phyloP scores from a whole-genome alignment of 108 stramenopile species.

The Asterionellopsis glacialis region DNA sequence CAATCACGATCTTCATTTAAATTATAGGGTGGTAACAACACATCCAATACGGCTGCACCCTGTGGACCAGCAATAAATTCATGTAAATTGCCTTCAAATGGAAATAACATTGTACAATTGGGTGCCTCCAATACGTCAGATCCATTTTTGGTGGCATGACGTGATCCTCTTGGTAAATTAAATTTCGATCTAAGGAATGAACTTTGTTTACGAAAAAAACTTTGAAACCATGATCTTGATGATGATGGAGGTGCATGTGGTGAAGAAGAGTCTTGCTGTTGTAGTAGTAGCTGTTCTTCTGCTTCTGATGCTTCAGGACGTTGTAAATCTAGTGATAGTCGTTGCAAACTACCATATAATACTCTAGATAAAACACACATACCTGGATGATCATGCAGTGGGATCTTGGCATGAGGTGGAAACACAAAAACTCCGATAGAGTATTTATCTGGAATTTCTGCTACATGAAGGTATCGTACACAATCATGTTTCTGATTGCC shows the following conservation, averaged over 20 bases:
- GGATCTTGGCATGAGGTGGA: conserved; percentile 83
- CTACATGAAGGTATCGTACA: conserved; percentile 79
- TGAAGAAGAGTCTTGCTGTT: neutral
- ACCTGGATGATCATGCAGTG: conserved; percentile 92
- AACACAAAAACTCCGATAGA: conserved; percentile 91
- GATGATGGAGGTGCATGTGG: too few species aligned
- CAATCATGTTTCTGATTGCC: conserved; percentile 8
- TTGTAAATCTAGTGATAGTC: conserved; percentile 71
- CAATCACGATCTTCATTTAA: conserved; percentile 77
- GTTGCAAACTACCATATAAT: conserved; percentile 81
- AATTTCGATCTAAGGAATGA: too few species aligned
- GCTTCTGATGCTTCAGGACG: conserved; percentile 22
- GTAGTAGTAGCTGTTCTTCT: neutral
- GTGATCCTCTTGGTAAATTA: conserved; percentile 33
- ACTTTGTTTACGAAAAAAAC: too few species aligned
- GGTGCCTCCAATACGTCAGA: conserved; percentile 63
- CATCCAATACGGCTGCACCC: conserved; percentile 91
- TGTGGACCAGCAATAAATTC: conserved; percentile 84
- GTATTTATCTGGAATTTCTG: conserved; percentile 68
- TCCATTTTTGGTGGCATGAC: conserved; percentile 34
- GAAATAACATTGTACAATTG: conserved; percentile 63
- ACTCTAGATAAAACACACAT: conserved; percentile 91
- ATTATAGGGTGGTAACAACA: conserved; percentile 92
- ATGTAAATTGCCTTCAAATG: conserved; percentile 88
- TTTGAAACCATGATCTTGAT: too few species aligned